phyloP scores from a whole-genome alignment of 257 asterid genomes.

The Craterostigma plantagineum region DNA sequence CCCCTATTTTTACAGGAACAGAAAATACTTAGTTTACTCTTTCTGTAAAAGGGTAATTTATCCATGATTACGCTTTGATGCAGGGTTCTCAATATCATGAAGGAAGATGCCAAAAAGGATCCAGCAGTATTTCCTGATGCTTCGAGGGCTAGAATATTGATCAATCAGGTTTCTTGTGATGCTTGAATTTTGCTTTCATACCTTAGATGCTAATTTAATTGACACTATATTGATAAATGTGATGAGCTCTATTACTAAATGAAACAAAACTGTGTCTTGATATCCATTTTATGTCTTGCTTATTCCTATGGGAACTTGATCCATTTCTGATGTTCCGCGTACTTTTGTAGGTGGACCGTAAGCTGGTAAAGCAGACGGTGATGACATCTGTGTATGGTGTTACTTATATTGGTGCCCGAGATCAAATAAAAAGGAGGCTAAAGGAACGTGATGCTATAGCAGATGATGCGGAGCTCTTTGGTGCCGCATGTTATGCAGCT shows the following conservation, averaged over 20 bases:
- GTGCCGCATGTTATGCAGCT: constrained; percentile 92
- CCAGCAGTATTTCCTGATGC: constrained; percentile 70
- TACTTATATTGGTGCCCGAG: constrained; percentile 95
- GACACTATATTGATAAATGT: too few species aligned
- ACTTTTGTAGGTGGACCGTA: constrained; percentile 65
- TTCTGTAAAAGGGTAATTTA: not conserved
- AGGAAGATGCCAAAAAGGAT: constrained; percentile 72
- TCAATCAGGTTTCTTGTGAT: constrained; percentile 41
- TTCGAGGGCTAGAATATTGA: constrained; percentile 45
- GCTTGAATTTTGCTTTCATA: too few species aligned
- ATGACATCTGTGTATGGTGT: constrained; percentile 99
- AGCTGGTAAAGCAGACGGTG: constrained; percentile 95
- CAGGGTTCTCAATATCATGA: constrained; percentile 90
- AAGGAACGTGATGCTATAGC: constrained; percentile 66
- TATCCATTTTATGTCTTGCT: not conserved
- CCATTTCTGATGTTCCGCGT: not conserved
- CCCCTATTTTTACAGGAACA: too few species aligned
- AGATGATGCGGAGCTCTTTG: constrained; percentile 50
- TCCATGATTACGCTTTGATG: constrained; percentile 14
- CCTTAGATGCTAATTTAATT: not conserved
- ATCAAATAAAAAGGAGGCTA: constrained; percentile 78
- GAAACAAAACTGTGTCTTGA: not conserved
- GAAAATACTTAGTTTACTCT: too few species aligned
- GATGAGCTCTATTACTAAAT: too few species aligned
- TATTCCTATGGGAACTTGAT: not conserved